A percentile compares a stretch with the other conserved stretches of the same genome.
These are phyloP conservation scores for Trichosanthes truncata DNA, from an alignment of 306 rosid genomes.

Conservation along the genomic window DNA sequence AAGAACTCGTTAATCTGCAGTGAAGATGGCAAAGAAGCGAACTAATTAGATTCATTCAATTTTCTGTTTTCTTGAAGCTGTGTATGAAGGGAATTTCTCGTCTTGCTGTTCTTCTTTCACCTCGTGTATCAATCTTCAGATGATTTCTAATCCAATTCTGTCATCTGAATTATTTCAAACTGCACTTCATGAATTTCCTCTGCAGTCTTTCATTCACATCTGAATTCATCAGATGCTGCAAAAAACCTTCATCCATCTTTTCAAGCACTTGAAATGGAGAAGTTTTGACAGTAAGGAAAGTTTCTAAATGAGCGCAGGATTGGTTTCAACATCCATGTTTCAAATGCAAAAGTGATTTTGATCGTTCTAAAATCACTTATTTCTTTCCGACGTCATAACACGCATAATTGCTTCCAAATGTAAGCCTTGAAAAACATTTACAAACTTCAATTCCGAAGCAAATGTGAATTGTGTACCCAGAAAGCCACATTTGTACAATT, in stretches of 20 bases:
- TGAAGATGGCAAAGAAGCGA: background rate
- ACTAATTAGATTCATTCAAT: background rate
- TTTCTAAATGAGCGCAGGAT: no score
- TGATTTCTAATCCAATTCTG: background rate
- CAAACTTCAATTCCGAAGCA: background rate
- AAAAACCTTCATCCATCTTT: background rate
- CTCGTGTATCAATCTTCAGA: background rate
- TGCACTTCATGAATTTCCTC: background rate
- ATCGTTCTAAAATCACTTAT: background rate
- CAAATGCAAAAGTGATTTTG: no score
- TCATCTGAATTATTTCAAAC: background rate
- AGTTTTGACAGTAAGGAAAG: no score
- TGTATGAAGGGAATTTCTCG: background rate
- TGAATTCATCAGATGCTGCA: background rate
- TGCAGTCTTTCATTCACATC: background rate
- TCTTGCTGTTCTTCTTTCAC: background rate
- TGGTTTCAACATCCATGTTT: no score
- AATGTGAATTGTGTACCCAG: background rate
- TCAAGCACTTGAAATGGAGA: background rate
- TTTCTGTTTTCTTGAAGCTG: background rate
- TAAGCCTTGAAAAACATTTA: background rate
- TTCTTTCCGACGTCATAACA: background rate
- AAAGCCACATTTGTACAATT: background rate
- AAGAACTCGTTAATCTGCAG: background rate
- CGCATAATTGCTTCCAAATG: background rate